These are phyloP conservation scores for Bonnemaisonia californica DNA, from an alignment of 31 red algal genomes.

Conservation along the genomic window DNA sequence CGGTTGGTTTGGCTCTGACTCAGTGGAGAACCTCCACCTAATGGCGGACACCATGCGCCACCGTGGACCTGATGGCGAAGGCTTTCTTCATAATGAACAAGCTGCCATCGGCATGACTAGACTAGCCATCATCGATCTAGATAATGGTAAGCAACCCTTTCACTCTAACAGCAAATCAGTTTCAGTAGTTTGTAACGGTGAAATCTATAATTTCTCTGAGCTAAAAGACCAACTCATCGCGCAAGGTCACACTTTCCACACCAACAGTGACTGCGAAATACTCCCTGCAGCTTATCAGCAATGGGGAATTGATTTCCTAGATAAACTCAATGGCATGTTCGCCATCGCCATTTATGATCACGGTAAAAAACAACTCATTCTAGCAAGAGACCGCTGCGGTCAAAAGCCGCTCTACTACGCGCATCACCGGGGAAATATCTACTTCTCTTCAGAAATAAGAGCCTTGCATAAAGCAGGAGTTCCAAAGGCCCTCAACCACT, in stretches of 20 bases:
- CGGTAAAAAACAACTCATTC: conserved; percentile 35
- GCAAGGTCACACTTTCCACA: not conserved
- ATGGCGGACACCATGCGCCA: too few relatives aligned
- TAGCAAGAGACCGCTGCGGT: conserved; percentile 61
- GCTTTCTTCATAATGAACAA: too few relatives aligned
- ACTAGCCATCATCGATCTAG: too few relatives aligned
- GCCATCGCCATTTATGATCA: conserved; percentile 51
- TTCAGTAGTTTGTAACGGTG: conserved; percentile 20
- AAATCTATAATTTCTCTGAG: conserved; percentile 6
- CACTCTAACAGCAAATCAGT: too few relatives aligned
- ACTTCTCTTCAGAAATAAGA: conserved; percentile 75
- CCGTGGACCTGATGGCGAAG: too few relatives aligned
- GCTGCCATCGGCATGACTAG: too few relatives aligned
- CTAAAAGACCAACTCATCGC: not conserved
- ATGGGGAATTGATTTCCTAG: conserved; percentile 4
- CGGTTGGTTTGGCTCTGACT: too few relatives aligned
- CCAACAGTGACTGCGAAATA: conserved; percentile 24
- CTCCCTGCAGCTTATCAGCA: conserved; percentile 3
- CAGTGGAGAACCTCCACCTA: too few relatives aligned
- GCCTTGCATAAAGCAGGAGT: conserved; percentile 47
- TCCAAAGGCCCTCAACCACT: conserved; percentile 6
- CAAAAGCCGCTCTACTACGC: conserved; percentile 61
- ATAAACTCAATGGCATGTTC: conserved; percentile 64
- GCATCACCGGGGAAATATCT: conserved; percentile 19
- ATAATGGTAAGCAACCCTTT: too few relatives aligned